Evolutionary conservation across 345 rosid genomes (phyloP), one percentile per base, ranked within the genome.

Genomic region (Linum lewisii): DNA sequence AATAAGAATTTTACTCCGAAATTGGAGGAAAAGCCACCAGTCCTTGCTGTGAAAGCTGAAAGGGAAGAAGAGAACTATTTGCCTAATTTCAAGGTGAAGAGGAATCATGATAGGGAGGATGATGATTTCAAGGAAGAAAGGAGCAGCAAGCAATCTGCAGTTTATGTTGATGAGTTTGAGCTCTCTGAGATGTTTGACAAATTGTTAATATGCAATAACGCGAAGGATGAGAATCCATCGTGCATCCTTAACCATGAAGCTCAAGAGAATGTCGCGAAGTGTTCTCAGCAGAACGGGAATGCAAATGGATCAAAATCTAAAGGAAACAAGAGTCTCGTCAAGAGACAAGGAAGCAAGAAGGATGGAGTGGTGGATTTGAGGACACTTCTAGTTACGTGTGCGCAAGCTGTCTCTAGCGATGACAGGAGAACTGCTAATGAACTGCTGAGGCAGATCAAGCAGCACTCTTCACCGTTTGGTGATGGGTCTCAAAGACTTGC

Each of bases 401-500:
- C 97, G 18, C 96, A 87, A 73, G 85, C 91, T 44, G 82, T 85
- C 76, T 96, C 99, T 3, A 69, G 83, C 20, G 86, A 85, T 71
- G 90, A 85, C 45, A 65, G 66, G 13, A 72, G 82, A 55, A 82
- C 73, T 69, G 83, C 95, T 16, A 74, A 70, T 65, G 84, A 87
- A 75, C 67, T 93, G 21, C 65, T 93, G 69, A 85, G 81, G 77
- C 90, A 85, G 82, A 87, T 93, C 24, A 74, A 87, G 68, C 79
- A 75, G 66, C 88, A 93, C 64, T 79, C 97, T 22, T 85, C 96
- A 50, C 88, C 87, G 2, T 77, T 66, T 15, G 99, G 99, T 59
- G 99, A 85, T 45, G 96, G 88, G 21, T 82, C 75, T 59, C 97
- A 93, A 73, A 85, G 99, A 32, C 25, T 93, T 66, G 91, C 97